These are phyloP conservation scores for Jacaranda mimosifolia DNA, from an alignment of 257 asterid species.

Conservation along the genomic window DNA sequence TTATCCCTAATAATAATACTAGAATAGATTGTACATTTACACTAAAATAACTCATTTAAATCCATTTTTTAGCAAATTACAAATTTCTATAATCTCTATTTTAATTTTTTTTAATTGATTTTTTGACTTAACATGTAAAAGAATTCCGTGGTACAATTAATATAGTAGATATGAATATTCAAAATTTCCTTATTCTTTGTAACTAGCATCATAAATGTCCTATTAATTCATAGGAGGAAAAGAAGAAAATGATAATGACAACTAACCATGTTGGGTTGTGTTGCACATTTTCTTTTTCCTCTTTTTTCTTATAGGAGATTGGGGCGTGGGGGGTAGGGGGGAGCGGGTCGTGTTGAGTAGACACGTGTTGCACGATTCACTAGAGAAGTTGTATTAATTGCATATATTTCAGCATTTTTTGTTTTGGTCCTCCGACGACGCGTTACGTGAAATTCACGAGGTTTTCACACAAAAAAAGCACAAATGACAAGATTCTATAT, in stretches of 20 bases:
- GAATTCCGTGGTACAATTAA: no score
- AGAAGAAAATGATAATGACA: not conserved
- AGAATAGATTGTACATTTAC: no score
- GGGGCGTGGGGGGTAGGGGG: not conserved
- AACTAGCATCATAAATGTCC: no score
- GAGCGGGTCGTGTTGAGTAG: not conserved
- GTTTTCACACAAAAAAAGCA: not conserved
- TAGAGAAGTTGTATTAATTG: not conserved
- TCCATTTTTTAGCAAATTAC: no score
- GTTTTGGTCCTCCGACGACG: not conserved
- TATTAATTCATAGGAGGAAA: no score
- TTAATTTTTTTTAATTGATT: no score
- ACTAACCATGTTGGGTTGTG: not conserved
- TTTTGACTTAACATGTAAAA: no score
- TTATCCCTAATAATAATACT: no score
- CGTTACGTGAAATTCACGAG: not conserved
- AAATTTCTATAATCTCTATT: no score
- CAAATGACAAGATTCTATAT: not conserved
- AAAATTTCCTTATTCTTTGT: no score
- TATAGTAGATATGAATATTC: no score
- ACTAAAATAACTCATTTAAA: no score
- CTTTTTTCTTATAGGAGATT: not conserved
- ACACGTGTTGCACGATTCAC: constrained; percentile 7
- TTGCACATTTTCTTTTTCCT: not conserved
- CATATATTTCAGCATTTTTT: constrained; percentile 4